Evolutionary conservation across 2,329 filamentous ascomycete species (phyloP).

Genomic region (Colletotrichum sp.): DNA sequence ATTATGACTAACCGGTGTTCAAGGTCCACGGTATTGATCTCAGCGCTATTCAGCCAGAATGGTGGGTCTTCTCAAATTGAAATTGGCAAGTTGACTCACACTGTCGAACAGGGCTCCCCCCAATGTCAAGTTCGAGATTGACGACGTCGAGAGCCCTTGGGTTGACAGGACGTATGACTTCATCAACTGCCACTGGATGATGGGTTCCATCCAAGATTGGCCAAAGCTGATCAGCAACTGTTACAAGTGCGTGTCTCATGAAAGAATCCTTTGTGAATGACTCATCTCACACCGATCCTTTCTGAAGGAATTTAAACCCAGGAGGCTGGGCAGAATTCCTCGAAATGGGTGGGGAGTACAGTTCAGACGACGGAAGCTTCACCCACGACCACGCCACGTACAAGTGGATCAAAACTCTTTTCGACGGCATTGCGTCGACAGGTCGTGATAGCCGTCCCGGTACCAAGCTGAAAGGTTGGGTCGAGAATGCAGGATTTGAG

Average conservation of each 20-base stretch:
- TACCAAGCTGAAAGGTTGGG: background rate
- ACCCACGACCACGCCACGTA: background rate
- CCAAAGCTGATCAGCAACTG: background rate
- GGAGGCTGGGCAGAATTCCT: background rate
- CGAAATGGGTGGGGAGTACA: background rate
- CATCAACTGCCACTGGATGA: background rate
- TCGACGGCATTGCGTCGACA: background rate
- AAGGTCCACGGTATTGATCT: background rate
- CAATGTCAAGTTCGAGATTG: background rate
- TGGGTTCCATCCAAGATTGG: background rate
- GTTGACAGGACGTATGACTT: background rate
- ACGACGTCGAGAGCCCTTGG: background rate
- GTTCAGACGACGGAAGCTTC: background rate
- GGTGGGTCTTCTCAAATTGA: no score
- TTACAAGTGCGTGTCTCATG: background rate
- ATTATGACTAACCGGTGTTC: background rate
- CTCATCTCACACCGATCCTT: background rate
- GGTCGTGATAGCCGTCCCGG: background rate
- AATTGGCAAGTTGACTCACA: no score
- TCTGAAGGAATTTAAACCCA: background rate
- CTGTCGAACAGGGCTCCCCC: background rate
- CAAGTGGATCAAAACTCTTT: background rate
- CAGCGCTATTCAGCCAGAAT: background rate
- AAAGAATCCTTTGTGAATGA: fast-evolving
- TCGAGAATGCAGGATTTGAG: background rate